These are phyloP conservation scores for Pterocarpus santalinus DNA, from an alignment of 306 rosid species.

Conservation along the genomic window DNA sequence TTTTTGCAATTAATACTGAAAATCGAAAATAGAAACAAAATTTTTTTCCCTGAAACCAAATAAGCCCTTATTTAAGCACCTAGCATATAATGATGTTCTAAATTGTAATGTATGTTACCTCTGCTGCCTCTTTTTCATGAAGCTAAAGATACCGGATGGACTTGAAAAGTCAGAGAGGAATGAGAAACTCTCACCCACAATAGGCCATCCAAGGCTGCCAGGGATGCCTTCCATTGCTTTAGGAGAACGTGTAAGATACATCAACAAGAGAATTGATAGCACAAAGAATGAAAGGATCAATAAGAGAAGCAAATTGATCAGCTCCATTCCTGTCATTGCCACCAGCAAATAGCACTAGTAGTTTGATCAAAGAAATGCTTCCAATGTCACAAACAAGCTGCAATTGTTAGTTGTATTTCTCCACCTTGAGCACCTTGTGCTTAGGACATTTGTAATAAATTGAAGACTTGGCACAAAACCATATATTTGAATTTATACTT, in stretches of 20 bases:
- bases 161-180: conserved; percentile 81
- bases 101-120: conserved; percentile 57
- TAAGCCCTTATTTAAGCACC: too few relatives aligned
- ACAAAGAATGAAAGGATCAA: conserved; percentile 47
- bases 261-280: conserved; percentile 49
- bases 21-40: too few relatives aligned
- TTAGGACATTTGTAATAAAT: conserved; percentile 23
- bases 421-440: conserved; percentile 10
- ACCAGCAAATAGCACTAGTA: conserved; percentile 19
- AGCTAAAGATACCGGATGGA: conserved; percentile 79
- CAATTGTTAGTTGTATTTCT: not conserved
- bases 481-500: conserved; percentile 7
- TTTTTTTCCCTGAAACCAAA: too few relatives aligned
- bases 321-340: conserved; percentile 54
- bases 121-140: conserved; percentile 81
- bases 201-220: conserved; percentile 87
- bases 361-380: conserved; percentile 16
- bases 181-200: conserved; percentile 81
- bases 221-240: conserved; percentile 77
- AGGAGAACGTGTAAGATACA: conserved; percentile 65
- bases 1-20: too few relatives aligned
- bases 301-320: conserved; percentile 43
- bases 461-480: conserved; percentile 28
- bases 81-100: not conserved
- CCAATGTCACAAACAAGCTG: not conserved